Conservation (phyloP, 306 rosid genomes). For the Myrica gale region DNA sequence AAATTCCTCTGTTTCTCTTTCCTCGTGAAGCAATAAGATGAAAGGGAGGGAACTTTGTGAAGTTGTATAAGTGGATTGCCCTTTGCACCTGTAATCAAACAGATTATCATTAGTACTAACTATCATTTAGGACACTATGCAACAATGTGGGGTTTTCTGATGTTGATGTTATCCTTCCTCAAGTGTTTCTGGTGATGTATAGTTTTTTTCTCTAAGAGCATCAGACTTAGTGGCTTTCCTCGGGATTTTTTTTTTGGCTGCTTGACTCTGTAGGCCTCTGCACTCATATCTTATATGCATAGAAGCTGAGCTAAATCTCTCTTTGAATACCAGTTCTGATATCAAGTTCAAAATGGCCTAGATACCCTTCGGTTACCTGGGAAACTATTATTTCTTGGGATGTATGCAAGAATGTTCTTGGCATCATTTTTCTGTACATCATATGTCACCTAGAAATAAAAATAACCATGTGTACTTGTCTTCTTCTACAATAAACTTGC, state of each 20-base stretch:
- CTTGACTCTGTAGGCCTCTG: background rate
- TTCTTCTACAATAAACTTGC: constrained; percentile 1
- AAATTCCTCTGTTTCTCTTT: background rate
- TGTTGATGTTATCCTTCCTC: background rate
- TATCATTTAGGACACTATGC: background rate
- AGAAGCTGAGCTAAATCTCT: background rate
- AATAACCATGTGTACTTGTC: background rate
- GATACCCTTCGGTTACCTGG: background rate
- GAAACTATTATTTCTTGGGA: too few relatives aligned
- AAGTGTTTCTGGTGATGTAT: background rate
- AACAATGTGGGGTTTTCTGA: background rate
- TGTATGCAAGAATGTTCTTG: too few relatives aligned
- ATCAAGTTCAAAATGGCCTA: background rate
- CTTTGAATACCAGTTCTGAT: background rate
- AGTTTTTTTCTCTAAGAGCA: background rate
- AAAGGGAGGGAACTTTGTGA: background rate
- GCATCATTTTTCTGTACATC: background rate
- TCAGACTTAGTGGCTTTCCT: background rate
- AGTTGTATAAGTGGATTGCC: background rate
- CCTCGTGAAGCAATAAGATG: background rate
- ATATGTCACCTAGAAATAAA: background rate
- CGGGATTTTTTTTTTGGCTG: background rate
- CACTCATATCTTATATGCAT: background rate
- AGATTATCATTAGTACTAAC: too few relatives aligned
- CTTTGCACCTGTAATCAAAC: too few relatives aligned